Conservation (phyloP, 106 monocot genomes). For the Posidonia australis region DNA sequence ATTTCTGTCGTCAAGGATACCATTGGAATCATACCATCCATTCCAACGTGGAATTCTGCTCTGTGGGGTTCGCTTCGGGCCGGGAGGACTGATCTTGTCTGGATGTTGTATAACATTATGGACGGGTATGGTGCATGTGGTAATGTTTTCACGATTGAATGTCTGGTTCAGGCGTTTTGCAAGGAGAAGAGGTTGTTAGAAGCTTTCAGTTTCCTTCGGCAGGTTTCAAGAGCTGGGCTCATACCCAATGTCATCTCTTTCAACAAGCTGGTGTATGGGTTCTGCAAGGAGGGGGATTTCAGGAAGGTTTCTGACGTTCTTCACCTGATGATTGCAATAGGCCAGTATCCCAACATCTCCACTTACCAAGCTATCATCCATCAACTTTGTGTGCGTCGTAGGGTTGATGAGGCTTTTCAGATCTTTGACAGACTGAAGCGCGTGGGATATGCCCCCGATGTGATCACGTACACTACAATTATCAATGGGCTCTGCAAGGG, state of each 20-base stretch:
- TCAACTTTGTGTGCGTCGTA: slow-evolving; percentile 4
- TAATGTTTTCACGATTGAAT: slow-evolving; percentile 7
- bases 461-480: slow-evolving; percentile 10
- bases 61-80: slow-evolving; percentile 1
- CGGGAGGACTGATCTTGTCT: slow-evolving; percentile 15
- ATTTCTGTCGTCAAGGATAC: neutral
- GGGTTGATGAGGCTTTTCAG: slow-evolving; percentile 3
- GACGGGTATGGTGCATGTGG: neutral
- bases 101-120: slow-evolving; percentile 17
- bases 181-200: slow-evolving; percentile 9
- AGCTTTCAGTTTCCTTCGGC: slow-evolving; percentile 8
- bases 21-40: neutral
- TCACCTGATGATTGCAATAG: slow-evolving; percentile 18
- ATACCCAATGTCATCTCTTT: slow-evolving; percentile 7
- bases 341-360: slow-evolving; percentile 7
- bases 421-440: slow-evolving; percentile 7
- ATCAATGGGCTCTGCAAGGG: slow-evolving; percentile 27
- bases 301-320: slow-evolving; percentile 19
- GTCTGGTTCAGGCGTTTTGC: slow-evolving; percentile 12
- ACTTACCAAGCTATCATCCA: slow-evolving; percentile 19
- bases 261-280: slow-evolving; percentile 6
- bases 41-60: slow-evolving; percentile 10
- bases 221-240: slow-evolving; percentile 9
- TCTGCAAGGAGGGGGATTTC: slow-evolving; percentile 10
- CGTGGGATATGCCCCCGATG: slow-evolving; percentile 12